phyloP scores from a whole-genome alignment of 495 filamentous ascomycete species.

The Aspergillus bridgeri region DNA sequence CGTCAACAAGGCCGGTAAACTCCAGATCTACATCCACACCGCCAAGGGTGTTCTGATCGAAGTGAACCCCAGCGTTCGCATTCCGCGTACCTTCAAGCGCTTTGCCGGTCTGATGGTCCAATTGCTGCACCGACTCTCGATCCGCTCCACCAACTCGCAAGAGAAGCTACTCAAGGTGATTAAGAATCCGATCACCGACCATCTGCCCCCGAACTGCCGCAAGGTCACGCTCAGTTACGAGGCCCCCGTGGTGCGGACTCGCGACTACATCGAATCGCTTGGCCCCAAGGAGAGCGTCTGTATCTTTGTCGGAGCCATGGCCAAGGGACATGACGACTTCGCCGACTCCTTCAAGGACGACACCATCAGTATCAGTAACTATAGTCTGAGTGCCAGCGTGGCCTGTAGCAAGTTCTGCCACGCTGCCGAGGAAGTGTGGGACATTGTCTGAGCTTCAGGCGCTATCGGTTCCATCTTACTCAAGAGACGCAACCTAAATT shows the following conservation, averaged over 20 bases:
- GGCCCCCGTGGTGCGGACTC: constrained; percentile 75
- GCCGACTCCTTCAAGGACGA: constrained; percentile 94
- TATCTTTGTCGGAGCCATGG: constrained; percentile 98
- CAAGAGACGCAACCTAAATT: constrained; percentile 15
- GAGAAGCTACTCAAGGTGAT: constrained; percentile 98
- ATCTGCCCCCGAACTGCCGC: constrained; percentile 93
- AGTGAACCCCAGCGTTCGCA: constrained; percentile 93
- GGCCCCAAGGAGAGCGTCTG: constrained; percentile 85
- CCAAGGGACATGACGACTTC: constrained; percentile 92
- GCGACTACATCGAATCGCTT: constrained; percentile 80
- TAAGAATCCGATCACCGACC: constrained; percentile 94
- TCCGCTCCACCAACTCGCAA: constrained; percentile 90
- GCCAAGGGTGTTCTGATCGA: constrained; percentile 96
- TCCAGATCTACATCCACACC: constrained; percentile 98
- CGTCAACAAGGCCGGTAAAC: constrained; percentile 93
- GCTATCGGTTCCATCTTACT: constrained; percentile 8
- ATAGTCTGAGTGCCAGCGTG: constrained; percentile 91
- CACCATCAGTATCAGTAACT: constrained; percentile 96
- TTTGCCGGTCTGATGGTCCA: constrained; percentile 99
- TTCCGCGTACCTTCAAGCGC: constrained; percentile 96
- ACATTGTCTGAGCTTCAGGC: constrained; percentile 62
- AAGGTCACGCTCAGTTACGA: constrained; percentile 96
- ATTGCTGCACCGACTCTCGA: constrained; percentile 92
- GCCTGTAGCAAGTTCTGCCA: constrained; percentile 99
- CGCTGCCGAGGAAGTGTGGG: constrained; percentile 94